Evolutionary conservation across 768 basidiomycete species (phyloP), one percentile per base, ranked within the genome.

Genomic region (Gloeophyllum trabeum): DNA sequence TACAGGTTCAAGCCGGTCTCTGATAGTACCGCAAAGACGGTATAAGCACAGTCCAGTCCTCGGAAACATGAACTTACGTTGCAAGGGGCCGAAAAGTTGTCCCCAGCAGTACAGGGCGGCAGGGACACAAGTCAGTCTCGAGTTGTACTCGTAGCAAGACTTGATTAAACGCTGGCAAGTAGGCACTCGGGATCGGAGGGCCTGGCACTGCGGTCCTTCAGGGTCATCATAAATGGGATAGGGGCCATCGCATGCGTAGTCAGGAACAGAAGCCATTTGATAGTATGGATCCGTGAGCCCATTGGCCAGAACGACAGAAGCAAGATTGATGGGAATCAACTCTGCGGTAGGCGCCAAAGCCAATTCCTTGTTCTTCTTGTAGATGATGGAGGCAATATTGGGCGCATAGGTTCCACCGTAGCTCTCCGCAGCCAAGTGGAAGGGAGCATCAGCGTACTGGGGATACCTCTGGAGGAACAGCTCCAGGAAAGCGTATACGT

Each of bases 1-100:
- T 97, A 98, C 6, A 87, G 79, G 62, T 97, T 98, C 38, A 81
- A 57, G 2, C 83, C 85, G n/a, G 69, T n/a, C n/a, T n/a, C n/a
- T n/a, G n/a, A n/a, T n/a, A n/a, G n/a, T n/a, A n/a, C n/a, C n/a
- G n/a, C n/a, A n/a, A n/a, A n/a, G n/a, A n/a, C n/a, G n/a, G n/a
- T n/a, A n/a, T n/a, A n/a, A n/a, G n/a, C n/a, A n/a, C n/a, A n/a
- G n/a, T n/a, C n/a, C n/a, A n/a, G n/a, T n/a, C 35, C 6, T 14
- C 4, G 16, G 5, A 6, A 20, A 10, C 6, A 23, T 23, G 21
- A 26, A 68, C 79, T 41, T 53, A 85, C 83, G 72, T 58, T 81
- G 72, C 14, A 93, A 63, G 16, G 84, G 80, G 4, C 65, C 76
- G 46, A 76, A 75, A 10, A 93, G 59, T 55, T 87, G 83, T 24